Evolutionary conservation across 2,329 filamentous ascomycete genomes (phyloP).

Genomic region (Epichloe aotearoae): DNA sequence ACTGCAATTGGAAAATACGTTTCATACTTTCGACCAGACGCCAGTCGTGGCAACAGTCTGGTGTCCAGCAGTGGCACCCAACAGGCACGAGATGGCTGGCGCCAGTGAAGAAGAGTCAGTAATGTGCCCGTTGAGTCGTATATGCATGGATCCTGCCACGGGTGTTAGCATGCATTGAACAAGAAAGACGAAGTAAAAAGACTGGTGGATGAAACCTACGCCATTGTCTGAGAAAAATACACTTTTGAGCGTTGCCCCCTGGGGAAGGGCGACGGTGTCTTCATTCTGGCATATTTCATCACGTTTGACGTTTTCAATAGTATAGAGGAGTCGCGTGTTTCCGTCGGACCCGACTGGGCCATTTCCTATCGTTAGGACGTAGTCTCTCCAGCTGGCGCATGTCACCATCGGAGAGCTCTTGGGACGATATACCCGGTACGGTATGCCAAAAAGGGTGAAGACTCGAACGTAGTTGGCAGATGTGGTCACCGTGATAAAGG

Average conservation of each 20-base stretch:
- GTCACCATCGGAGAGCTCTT: constrained; percentile 85
- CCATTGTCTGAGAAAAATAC: constrained; percentile 89
- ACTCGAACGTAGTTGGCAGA: constrained; percentile 79
- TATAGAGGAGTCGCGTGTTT: constrained; percentile 67
- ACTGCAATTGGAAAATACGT: constrained; percentile 93
- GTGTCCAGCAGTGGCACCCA: constrained; percentile 95
- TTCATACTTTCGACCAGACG: constrained; percentile 75
- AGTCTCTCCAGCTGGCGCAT: constrained; percentile 88
- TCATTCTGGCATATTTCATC: constrained; percentile 93
- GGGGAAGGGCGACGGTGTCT: constrained; percentile 74
- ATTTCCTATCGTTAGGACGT: constrained; percentile 92
- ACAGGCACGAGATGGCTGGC: constrained; percentile 65
- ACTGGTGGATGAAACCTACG: constrained; percentile 33
- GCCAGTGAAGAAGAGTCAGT: constrained; percentile 82
- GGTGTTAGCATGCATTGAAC: background rate
- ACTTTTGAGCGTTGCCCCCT: constrained; percentile 58
- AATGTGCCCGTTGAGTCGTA: constrained; percentile 89
- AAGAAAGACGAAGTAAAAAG: background rate
- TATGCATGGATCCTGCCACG: constrained; percentile 69
- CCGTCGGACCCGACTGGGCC: constrained; percentile 73
- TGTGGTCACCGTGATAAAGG: constrained; percentile 82
- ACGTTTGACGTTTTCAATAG: constrained; percentile 85
- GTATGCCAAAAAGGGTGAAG: constrained; percentile 85
- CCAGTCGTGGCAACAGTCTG: constrained; percentile 65
- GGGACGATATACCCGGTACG: constrained; percentile 77